A percentile compares a stretch with the other conserved stretches of the same genome.
phyloP scores from a whole-genome alignment of 169 alveolate species.

The Cyclospora cayetanensis region DNA sequence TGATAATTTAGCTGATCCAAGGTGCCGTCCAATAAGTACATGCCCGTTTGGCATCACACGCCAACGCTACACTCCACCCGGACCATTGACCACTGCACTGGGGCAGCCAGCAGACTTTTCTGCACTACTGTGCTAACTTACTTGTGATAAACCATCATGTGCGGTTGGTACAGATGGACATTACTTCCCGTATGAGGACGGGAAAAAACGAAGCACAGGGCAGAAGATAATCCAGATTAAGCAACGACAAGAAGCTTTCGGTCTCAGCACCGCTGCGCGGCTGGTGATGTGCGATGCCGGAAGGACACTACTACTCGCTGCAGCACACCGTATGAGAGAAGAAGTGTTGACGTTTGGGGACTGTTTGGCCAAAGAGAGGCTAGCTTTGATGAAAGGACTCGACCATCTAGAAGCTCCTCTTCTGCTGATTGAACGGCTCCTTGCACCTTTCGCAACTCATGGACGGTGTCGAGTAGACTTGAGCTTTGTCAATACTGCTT shows the following conservation, averaged over 20 bases:
- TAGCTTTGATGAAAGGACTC: constrained; percentile 51
- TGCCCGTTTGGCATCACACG: too few species aligned
- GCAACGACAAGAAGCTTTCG: constrained; percentile 37
- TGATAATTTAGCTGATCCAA: too few species aligned
- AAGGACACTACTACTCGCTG: constrained; percentile 35
- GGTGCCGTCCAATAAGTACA: too few species aligned
- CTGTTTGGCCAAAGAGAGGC: constrained; percentile 49
- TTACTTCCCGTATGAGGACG: constrained; percentile 54
- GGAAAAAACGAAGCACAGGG: constrained; percentile 54
- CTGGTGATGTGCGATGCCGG: constrained; percentile 60
- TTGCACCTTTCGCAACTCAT: constrained; percentile 13
- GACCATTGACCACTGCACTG: too few species aligned
- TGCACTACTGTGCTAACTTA: too few species aligned
- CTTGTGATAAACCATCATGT: too few species aligned
- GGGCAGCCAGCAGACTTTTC: too few species aligned
- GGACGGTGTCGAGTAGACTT: constrained; percentile 53
- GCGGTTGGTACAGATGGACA: constrained; percentile 6
- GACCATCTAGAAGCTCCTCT: constrained; percentile 60
- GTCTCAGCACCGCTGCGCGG: constrained; percentile 57
- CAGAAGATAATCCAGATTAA: constrained; percentile 13
- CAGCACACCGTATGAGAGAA: constrained; percentile 62
- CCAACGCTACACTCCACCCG: too few species aligned
- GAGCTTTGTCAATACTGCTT: constrained; percentile 49
- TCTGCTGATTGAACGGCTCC: constrained; percentile 47
- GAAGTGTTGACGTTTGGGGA: constrained; percentile 52